Conservation (phyloP, 768 basidiomycete species). For the Cyclocybe cylindracea region DNA sequence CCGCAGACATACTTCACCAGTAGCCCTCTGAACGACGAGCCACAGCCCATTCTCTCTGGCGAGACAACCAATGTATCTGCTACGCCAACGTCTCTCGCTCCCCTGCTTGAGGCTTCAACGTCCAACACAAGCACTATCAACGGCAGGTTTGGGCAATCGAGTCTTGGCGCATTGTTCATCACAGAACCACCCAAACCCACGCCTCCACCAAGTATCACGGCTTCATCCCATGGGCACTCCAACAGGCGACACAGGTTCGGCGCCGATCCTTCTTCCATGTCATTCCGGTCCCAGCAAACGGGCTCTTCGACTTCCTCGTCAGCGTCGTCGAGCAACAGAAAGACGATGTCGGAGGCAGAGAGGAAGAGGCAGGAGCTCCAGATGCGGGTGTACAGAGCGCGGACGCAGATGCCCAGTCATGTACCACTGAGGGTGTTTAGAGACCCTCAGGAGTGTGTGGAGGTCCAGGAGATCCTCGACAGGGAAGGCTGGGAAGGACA, state of each 20-base stretch:
- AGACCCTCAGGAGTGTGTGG: slow-evolving; percentile 68
- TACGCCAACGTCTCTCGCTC: no score
- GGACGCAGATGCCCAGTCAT: slow-evolving; percentile 56
- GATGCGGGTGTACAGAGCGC: slow-evolving; percentile 60
- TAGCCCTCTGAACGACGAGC: no score
- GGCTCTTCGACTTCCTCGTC: slow-evolving; percentile 8
- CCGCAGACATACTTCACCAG: no score
- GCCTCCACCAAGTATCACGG: slow-evolving; percentile 11
- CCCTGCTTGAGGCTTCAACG: no score
- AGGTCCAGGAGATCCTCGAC: slow-evolving; percentile 48
- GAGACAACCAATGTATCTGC: no score
- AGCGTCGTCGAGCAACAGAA: slow-evolving; percentile 3
- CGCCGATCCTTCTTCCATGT: slow-evolving; percentile 6
- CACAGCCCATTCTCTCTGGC: no score
- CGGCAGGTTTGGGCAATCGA: neutral
- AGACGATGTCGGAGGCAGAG: slow-evolving; percentile 48
- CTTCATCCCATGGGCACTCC: neutral
- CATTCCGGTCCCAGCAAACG: slow-evolving; percentile 9
- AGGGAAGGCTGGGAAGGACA: slow-evolving; percentile 10
- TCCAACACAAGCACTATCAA: neutral
- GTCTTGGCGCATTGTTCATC: slow-evolving; percentile 4
- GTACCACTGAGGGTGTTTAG: slow-evolving; percentile 68
- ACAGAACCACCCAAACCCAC: slow-evolving; percentile 17
- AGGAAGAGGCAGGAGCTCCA: slow-evolving; percentile 61
- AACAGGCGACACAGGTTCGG: neutral